phyloP scores from a whole-genome alignment of 148 eudicot genomes.

The Persicaria maculosa region DNA sequence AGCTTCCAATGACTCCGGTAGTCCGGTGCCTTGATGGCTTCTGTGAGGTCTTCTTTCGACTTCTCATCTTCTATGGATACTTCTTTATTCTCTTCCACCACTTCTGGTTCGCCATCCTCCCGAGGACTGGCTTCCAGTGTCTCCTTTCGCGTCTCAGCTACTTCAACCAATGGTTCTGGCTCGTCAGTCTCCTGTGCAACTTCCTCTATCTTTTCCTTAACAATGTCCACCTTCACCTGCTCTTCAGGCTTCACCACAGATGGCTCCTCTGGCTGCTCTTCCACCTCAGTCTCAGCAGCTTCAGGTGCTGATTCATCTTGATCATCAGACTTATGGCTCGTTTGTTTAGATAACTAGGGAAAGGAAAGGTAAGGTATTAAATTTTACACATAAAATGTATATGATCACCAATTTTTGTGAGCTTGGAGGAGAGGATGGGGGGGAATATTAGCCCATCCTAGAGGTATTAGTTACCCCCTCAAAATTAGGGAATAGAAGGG shows the following conservation, averaged over 20 bases:
- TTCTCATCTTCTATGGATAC: not conserved
- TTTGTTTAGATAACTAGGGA: too few relatives aligned
- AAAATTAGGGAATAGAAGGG: too few relatives aligned
- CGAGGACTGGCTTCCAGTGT: conserved; percentile 19
- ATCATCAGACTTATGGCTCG: conserved; percentile 11
- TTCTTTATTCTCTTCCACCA: not conserved
- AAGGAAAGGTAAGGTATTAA: too few relatives aligned
- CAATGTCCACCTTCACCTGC: conserved; percentile 16
- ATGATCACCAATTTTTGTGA: too few relatives aligned
- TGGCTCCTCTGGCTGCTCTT: conserved; percentile 17
- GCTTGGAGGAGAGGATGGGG: too few relatives aligned
- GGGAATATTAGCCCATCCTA: too few relatives aligned
- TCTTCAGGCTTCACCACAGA: not conserved
- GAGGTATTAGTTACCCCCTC: too few relatives aligned
- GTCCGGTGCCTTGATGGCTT: not conserved
- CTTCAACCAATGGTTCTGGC: conserved; percentile 19
- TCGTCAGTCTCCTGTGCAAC: conserved; percentile 13
- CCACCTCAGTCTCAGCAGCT: conserved; percentile 9
- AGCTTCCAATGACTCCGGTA: not conserved
- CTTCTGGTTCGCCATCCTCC: not conserved
- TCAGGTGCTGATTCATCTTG: conserved; percentile 15
- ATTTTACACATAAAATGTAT: too few relatives aligned
- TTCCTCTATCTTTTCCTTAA: conserved; percentile 22
- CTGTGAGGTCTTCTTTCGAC: conserved; percentile 6
- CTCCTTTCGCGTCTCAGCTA: conserved; percentile 21